These are phyloP conservation scores for Sarcocystis neurona DNA, from an alignment of 169 alveolate species.

Conservation along the genomic window DNA sequence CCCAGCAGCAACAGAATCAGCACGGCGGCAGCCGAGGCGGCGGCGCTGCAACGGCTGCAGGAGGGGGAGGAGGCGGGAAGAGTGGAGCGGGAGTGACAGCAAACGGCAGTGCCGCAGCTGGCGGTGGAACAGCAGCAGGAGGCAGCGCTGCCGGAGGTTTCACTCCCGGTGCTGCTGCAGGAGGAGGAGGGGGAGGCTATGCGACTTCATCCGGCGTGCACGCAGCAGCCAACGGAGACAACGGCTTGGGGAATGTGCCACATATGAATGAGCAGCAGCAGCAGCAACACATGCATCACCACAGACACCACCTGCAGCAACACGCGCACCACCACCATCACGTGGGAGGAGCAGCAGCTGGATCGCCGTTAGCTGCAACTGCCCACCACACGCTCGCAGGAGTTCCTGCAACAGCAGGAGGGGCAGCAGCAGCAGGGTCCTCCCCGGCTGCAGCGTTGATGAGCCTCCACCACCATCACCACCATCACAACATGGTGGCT, in stretches of 20 bases:
- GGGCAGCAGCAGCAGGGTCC: conserved; percentile 16
- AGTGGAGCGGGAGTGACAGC: conserved; percentile 5
- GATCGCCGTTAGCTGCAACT: neutral
- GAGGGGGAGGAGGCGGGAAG: neutral
- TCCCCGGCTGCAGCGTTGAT: too few species aligned
- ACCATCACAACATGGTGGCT: too few species aligned
- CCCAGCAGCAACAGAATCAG: neutral
- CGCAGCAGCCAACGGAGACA: too few species aligned
- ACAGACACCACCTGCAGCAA: neutral
- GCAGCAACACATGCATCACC: neutral
- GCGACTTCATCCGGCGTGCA: too few species aligned
- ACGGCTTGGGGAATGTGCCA: neutral
- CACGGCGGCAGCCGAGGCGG: conserved; percentile 35
- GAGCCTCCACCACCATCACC: too few species aligned
- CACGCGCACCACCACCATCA: neutral
- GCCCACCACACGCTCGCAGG: neutral
- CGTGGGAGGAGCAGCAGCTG: neutral
- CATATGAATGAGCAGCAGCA: conserved; percentile 13
- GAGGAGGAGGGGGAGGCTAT: too few species aligned
- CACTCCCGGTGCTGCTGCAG: too few species aligned
- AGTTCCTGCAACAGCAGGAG: neutral
- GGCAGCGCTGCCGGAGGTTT: neutral
- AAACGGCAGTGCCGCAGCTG: neutral
- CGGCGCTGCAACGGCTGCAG: conserved; percentile 11
- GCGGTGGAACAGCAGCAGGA: neutral